Base-by-base conservation (phyloP, 2,329 filamentous ascomycete genomes). In the Fusarium sp. region DNA sequence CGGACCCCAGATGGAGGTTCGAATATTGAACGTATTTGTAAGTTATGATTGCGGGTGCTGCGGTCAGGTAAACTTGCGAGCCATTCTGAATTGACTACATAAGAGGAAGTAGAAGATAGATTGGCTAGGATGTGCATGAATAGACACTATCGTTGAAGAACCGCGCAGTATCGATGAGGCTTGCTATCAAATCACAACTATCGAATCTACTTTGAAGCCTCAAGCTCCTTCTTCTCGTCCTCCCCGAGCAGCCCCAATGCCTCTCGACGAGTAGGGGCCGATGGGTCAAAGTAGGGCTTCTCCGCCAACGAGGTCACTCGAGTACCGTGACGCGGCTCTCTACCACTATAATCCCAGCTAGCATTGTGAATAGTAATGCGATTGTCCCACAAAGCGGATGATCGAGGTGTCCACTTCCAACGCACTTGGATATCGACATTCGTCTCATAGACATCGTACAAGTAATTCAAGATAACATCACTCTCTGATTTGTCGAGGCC, bases 281-380 rank as follows among this genome's bases (percentile, higher is more conserved):
- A 77, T 0, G 83, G 76, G 49, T 89, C 83, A 66, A 90, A 92
- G 68, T 82, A 88, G 0, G 90, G 90, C 78, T 88, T 88, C 77
- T 92, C 90, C 0, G 88, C 90, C 47, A 92, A 75, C 7, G 86
- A 80, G 0, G 89, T 92, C 4, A 92, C 89, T 26, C 90, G 80
- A 0, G 89, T 92, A 3, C 90, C 90, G 72, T 92, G 89, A 35
- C 89, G 80, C 0, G 89, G 87, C 70, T 91, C 80, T 19, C 78
- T 81, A 2, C 87, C 87, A 31, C 85, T 88, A 69, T 91, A 91
- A 65, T 92, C 88, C 88, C 88, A 92, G 67, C 85, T 88, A 0
- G 88, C 89, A 61, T 90, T 91, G 66, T 92, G 88, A 34, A 91
- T 91, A 0, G 89, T 91, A 56, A 91, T 88, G 35, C 86, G 80